phyloP scores from a whole-genome alignment of 208 protist genomes.

The Crithidia thermophila region DNA sequence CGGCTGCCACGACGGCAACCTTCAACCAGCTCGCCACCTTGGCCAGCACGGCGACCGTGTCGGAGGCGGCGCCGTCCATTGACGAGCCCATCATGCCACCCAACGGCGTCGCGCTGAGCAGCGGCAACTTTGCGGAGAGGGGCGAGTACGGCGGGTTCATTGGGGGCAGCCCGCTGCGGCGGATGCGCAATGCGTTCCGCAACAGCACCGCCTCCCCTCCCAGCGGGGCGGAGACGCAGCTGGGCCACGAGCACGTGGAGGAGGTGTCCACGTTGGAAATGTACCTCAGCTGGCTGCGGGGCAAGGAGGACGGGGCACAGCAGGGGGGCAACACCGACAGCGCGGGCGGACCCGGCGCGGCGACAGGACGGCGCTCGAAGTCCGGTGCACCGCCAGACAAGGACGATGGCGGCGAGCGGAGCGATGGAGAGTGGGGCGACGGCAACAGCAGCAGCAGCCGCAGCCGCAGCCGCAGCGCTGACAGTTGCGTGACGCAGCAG shows the following conservation, averaged over 20 bases:
- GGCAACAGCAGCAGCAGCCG: background rate
- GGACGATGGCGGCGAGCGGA: slow-evolving; percentile 1
- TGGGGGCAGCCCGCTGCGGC: slow-evolving; percentile 2
- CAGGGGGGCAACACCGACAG: background rate
- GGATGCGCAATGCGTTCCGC: background rate
- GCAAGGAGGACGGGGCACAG: slow-evolving; percentile 5
- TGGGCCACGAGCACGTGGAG: background rate
- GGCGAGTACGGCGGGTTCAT: background rate
- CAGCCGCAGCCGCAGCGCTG: background rate
- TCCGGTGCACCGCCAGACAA: background rate
- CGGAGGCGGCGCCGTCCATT: background rate
- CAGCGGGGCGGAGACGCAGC: slow-evolving; percentile 8
- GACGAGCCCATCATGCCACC: slow-evolving; percentile 1
- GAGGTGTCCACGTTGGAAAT: slow-evolving; percentile 18
- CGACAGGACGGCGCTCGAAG: background rate
- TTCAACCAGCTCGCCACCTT: slow-evolving; percentile 12
- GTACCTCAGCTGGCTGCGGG: slow-evolving; percentile 29
- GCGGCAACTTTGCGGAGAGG: background rate
- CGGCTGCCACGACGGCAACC: slow-evolving; percentile 4
- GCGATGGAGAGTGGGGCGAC: background rate
- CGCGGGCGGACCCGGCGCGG: background rate
- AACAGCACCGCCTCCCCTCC: background rate
- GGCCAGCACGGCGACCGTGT: slow-evolving; percentile 11
- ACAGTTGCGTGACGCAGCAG: slow-evolving; percentile 9
- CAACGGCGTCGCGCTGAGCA: background rate